Base-by-base conservation (phyloP, 306 rosid species). In the Acmispon strigosus region DNA sequence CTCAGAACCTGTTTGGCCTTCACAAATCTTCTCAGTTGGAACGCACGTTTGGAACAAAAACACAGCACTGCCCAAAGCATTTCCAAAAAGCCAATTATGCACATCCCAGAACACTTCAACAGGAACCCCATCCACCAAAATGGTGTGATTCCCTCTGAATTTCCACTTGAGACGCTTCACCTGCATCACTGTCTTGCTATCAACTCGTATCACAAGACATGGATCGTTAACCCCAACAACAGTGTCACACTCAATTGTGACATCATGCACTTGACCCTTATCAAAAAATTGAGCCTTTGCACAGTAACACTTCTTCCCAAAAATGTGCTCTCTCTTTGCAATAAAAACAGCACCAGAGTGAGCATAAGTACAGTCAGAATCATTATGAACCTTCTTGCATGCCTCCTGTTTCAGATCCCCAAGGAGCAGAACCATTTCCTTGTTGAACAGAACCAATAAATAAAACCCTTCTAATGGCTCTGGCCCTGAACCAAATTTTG, bases 61-160 rank as follows among this genome's bases (percentile, higher is more conserved):
- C 60, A 90, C 96, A 12, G 96, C 96, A 78, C 83, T 83, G 27
- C 90, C 88, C 81, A 78, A 66, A 5, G 87, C 63, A 69, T 75
- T 85, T 16, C 98, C 96, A 81, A 88, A 93, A 9, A 90, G 86
- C 98, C 97, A 93, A 72, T 87, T 81, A 81, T 90, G 94, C 15
- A 90, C 97, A 83, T 93, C 98, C 98, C 96, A 92, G 11, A 86
- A 88, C 59, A 92, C 96, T 80, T 90, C 83, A 42, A 92, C 88
- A 0, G 87, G 90, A 45, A 90, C 42, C 15, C 96, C 98, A 79
- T 90, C 96, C 52, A 92, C 91, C 74, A 85, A 48, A 81, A 92
- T 86, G 14, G 91, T 85, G 64, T 86, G 73, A 39, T 92, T 90
- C 0, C 98, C 98, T 18, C 96, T 65, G 77, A 92, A 92, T 64